Percentiles rank a stretch among this genome's conserved stretches.
Evolutionary conservation across 805 yeast genomes (phyloP).

Genomic region (Yarrowia divulgata): DNA sequence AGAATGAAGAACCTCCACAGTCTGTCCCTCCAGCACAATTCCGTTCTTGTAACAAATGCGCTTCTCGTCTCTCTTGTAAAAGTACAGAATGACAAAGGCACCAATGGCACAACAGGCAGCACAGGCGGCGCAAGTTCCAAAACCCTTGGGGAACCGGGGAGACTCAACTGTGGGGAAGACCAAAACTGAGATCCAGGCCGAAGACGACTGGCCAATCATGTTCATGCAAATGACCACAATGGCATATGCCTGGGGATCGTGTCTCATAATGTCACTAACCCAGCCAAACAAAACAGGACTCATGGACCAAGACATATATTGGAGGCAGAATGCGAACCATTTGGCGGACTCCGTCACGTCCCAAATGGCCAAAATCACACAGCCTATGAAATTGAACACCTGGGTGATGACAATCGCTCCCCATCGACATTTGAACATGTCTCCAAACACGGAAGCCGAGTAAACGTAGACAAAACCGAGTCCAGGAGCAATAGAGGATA

Average conservation of each 20-base stretch:
- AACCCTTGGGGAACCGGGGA: conserved; percentile 47
- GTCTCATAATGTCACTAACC: conserved; percentile 62
- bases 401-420: conserved; percentile 51
- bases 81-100: conserved; percentile 56
- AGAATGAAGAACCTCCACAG: neutral
- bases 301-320: conserved; percentile 65
- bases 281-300: conserved; percentile 65
- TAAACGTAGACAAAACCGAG: conserved; percentile 57
- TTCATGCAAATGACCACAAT: conserved; percentile 59
- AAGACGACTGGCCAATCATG: conserved; percentile 59
- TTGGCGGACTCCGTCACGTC: conserved; percentile 60
- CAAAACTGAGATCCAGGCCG: conserved; percentile 61
- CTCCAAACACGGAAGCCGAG: conserved; percentile 51
- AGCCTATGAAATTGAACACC: conserved; percentile 59
- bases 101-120: conserved; percentile 40
- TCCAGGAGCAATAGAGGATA: conserved; percentile 63
- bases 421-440: conserved; percentile 62
- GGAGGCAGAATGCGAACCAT: conserved; percentile 66
- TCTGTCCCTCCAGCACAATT: conserved; percentile 46
- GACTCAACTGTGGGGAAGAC: conserved; percentile 51
- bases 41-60: conserved; percentile 58
- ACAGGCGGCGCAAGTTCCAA: conserved; percentile 42
- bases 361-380: conserved; percentile 63
- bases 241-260: conserved; percentile 59
- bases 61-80: conserved; percentile 63